A percentile compares a stretch with the other conserved stretches of the same genome.
Conservation (phyloP, 129 eudicot genomes). For the Arctium minus region DNA sequence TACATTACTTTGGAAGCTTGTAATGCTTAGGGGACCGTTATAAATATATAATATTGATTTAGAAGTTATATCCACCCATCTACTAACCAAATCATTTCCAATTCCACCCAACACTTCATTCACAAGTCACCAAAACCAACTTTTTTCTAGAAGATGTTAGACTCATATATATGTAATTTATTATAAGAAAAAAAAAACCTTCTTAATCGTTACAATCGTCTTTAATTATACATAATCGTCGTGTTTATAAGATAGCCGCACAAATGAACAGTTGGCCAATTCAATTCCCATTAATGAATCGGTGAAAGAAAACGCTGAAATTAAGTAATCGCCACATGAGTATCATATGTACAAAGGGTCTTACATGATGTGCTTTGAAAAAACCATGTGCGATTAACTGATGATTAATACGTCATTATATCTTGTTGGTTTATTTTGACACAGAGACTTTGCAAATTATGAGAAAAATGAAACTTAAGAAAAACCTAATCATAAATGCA, state of each 20-base stretch:
- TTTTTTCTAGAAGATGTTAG: constrained; percentile 37
- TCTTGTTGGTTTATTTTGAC: not conserved
- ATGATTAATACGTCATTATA: not conserved
- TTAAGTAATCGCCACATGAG: not conserved
- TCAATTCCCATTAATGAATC: not conserved
- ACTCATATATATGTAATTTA: not conserved
- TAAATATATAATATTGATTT: constrained; percentile 25
- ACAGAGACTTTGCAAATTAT: not conserved
- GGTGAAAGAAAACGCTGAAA: not conserved
- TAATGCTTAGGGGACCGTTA: constrained; percentile 21
- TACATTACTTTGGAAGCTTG: not conserved
- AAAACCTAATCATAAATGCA: not conserved
- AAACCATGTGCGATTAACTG: not conserved
- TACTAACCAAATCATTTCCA: constrained; percentile 32
- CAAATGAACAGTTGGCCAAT: not conserved
- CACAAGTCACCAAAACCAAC: constrained; percentile 25
- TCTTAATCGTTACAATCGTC: not conserved
- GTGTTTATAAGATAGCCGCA: not conserved
- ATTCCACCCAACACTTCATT: constrained; percentile 30
- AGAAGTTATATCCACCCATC: constrained; percentile 43
- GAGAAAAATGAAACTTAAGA: not conserved
- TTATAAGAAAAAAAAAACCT: not conserved
- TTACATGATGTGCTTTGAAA: not conserved
- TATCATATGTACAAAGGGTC: not conserved
- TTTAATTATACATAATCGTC: not conserved